Evolutionary conservation across 352 stramenopile species (phyloP), one percentile per base, ranked within the genome.

Genomic region (Globisporangium nunn): DNA sequence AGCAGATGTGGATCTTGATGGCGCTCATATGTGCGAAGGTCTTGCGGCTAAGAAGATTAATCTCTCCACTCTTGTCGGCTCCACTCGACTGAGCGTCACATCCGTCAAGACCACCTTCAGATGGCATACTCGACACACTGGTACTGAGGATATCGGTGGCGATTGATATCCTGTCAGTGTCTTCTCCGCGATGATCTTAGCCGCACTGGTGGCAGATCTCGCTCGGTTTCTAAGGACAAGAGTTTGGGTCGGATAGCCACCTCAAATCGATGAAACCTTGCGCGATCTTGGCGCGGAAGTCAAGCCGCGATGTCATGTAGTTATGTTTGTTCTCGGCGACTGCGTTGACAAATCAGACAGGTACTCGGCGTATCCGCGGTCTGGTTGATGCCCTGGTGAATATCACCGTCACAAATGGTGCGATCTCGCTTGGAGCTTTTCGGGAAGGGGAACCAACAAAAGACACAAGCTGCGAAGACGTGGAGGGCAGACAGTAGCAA

Each of bases 1-100:
- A 78, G 10, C 63, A 69, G 47, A 81, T 81, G 56, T 72, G 74
- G 37, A 78, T 63, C 48, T 81, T 78, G 11, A 81, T 47, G 4
- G 64, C 41, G 17, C 70, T 54, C 1, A 83, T 50, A 6, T 62
- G 54, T 0, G 39, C 54, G 7, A 83, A 59, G 10, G 72, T 54
- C 14, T 83, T 40, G 35, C 14, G 35, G 10, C 8, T 7, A 40
- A 40, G 35, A 15, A 14, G 35, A 2, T 7, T 14, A 2, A 12
- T 7, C 35, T 40, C 8, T 40, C 10, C 4, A 74, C 52, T 4
- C 64, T 64, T 3, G 14, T 18, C 1, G 46, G 40, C 5, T 80
- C 52, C n/a, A 81, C 44, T 2, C 37, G 17, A 4, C 14, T 23
- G 23, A 77, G 61, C 11, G 66, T 37, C 18, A 31, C 28, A 30